These are phyloP conservation scores for Solanum neorickii DNA, from an alignment of 257 asterid species.

Conservation along the genomic window DNA sequence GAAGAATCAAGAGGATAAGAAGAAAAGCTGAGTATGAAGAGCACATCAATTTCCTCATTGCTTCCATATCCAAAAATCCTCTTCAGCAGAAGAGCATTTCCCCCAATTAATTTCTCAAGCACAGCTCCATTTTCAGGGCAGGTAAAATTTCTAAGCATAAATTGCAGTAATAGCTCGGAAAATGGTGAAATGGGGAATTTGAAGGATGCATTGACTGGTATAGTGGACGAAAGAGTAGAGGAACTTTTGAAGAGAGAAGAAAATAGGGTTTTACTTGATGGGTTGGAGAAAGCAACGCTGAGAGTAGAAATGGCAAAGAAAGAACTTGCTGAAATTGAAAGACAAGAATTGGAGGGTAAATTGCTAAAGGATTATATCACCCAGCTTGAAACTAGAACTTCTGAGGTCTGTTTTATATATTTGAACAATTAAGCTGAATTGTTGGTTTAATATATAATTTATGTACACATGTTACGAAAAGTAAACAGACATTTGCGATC, in stretches of 20 bases:
- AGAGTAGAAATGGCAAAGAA: slow-evolving; percentile 72
- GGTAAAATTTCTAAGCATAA: slow-evolving; percentile 10
- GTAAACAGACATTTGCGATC: not conserved
- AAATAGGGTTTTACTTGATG: slow-evolving; percentile 58
- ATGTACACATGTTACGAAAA: not conserved
- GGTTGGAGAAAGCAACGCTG: slow-evolving; percentile 65
- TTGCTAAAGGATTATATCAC: slow-evolving; percentile 41
- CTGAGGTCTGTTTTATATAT: slow-evolving; percentile 32
- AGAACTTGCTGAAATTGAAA: slow-evolving; percentile 65
- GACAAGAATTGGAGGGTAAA: slow-evolving; percentile 71
- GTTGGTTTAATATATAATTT: not conserved
- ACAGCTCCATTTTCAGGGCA: slow-evolving; percentile 4
- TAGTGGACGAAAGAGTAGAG: slow-evolving; percentile 69
- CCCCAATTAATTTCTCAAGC: slow-evolving; percentile 6
- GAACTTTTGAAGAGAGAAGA: slow-evolving; percentile 65
- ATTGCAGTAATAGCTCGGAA: slow-evolving; percentile 35
- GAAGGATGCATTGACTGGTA: slow-evolving; percentile 48
- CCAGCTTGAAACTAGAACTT: slow-evolving; percentile 63
- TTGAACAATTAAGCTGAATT: not conserved
- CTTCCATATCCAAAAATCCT: slow-evolving; percentile 5
- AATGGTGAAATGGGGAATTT: slow-evolving; percentile 10
- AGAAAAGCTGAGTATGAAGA: slow-evolving; percentile 10
- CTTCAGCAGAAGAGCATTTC: slow-evolving; percentile 4
- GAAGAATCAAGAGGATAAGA: not conserved
- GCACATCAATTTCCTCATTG: slow-evolving; percentile 18